Evolutionary conservation across 768 basidiomycete species (phyloP), one percentile per base, ranked within the genome.

Genomic region (Wakefieldia striispora): DNA sequence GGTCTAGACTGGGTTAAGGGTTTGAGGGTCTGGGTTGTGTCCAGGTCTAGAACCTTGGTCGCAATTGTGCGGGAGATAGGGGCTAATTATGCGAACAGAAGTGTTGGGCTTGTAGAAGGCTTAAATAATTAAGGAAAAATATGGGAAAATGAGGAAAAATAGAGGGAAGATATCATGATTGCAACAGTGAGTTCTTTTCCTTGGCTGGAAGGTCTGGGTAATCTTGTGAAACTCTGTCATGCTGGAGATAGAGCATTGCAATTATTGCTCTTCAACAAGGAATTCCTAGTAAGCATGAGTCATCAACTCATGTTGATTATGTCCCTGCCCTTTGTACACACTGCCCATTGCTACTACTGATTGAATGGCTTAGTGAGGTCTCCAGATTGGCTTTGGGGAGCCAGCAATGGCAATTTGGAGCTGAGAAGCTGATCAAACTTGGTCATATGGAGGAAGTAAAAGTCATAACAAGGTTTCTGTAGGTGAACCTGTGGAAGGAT

Each of bases 241-340:
- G 82, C 79, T 83, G 83, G 84, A 84, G 83, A 86, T 86, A 84
- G 85, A 86, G 83, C 82, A 85, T 85, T 87, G 84, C 82, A 86
- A 86, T 85, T 88, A 86, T 87, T 82, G 84, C 83, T 86, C 86
- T 86, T 88, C 83, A 88, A 86, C 82, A 80, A 86, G 84, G 85
- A 86, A 86, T 87, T 78, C 83, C 83, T 85, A 85, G 85, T 86
- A 87, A 84, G 79, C 80, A 80, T 78, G 80, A 84, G 83, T 88
- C 83, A 86, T 85, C 83, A 87, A 83, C 85, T 85, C 76, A 79
- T 82, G 81, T 86, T 83, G 84, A 87, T 85, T 86, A 86, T 80
- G 84, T 86, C 84, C 84, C 85, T 86, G 84, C 85, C 84, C 84
- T 85, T 85, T 86, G 82, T 86, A 86, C 83, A 86, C 84, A 86